Percentiles rank a stretch among this genome's conserved stretches.
Evolutionary conservation across 345 rosid genomes (phyloP).

Genomic region (Acer negundo): DNA sequence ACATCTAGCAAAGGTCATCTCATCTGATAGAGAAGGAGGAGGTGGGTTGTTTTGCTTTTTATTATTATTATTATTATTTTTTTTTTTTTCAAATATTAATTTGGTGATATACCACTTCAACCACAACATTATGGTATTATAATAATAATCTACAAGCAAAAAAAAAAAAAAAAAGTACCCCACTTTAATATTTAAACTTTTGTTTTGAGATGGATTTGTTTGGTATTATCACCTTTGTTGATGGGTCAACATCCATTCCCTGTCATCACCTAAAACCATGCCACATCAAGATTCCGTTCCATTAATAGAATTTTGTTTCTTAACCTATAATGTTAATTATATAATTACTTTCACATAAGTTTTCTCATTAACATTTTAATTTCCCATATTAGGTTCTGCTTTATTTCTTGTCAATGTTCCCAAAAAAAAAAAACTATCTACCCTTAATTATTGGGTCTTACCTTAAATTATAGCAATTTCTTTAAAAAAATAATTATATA

Average conservation of each 20-base stretch:
- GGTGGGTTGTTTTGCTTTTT: too few relatives aligned
- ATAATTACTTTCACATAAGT: too few relatives aligned
- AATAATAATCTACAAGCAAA: slow-evolving; percentile 18
- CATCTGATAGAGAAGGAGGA: too few relatives aligned
- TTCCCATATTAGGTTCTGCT: slow-evolving; percentile 22
- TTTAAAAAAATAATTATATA: too few relatives aligned
- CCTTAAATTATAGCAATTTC: too few relatives aligned
- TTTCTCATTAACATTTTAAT: slow-evolving; percentile 8
- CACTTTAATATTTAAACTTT: slow-evolving; percentile 41
- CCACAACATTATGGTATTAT: slow-evolving; percentile 39
- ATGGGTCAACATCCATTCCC: slow-evolving; percentile 90
- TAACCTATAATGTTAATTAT: neutral
- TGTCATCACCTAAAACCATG: slow-evolving; percentile 96
- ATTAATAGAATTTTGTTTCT: slow-evolving; percentile 38
- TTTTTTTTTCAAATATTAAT: too few relatives aligned
- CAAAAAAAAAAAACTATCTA: slow-evolving; percentile 8
- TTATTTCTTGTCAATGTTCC: slow-evolving; percentile 11
- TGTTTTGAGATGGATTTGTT: slow-evolving; percentile 59
- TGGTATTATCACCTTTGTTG: slow-evolving; percentile 93
- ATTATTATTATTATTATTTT: too few relatives aligned
- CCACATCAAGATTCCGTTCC: slow-evolving; percentile 82
- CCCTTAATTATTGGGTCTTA: neutral
- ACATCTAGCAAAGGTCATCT: neutral
- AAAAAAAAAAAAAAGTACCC: slow-evolving; percentile 39
- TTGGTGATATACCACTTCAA: slow-evolving; percentile 19